phyloP scores from a whole-genome alignment of 768 basidiomycete genomes.

The Zangia roseola region DNA sequence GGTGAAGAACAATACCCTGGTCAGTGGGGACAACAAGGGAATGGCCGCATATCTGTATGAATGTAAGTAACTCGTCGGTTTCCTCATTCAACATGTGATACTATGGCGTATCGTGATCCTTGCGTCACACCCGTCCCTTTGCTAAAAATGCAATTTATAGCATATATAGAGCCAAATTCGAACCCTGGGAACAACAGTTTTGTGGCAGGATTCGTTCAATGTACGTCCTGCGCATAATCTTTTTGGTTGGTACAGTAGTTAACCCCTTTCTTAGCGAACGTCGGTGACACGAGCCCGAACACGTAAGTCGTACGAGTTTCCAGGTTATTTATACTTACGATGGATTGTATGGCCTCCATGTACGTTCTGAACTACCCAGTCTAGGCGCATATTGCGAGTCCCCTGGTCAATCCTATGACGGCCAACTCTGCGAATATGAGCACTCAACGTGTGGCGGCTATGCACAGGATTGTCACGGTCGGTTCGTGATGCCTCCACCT shows the following conservation, averaged over 20 bases:
- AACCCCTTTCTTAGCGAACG: slow-evolving; percentile 53
- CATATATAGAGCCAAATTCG: slow-evolving; percentile 57
- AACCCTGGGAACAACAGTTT: slow-evolving; percentile 71
- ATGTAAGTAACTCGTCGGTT: slow-evolving; percentile 38
- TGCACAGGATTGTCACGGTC: slow-evolving; percentile 66
- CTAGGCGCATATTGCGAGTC: slow-evolving; percentile 76
- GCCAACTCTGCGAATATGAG: slow-evolving; percentile 64
- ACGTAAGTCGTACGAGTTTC: slow-evolving; percentile 47
- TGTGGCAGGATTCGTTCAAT: slow-evolving; percentile 74
- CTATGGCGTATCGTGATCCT: background rate
- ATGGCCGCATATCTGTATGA: slow-evolving; percentile 84
- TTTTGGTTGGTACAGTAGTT: too few species aligned
- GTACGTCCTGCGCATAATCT: slow-evolving; percentile 39
- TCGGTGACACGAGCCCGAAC: slow-evolving; percentile 78
- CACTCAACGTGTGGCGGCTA: slow-evolving; percentile 75
- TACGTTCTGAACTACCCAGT: slow-evolving; percentile 31
- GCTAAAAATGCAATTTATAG: slow-evolving; percentile 31
- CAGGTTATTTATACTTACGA: background rate
- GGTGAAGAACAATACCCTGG: slow-evolving; percentile 73
- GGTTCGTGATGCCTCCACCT: slow-evolving; percentile 38
- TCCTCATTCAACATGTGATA: background rate
- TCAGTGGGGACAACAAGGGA: slow-evolving; percentile 82
- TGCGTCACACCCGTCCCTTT: background rate
- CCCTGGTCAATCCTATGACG: slow-evolving; percentile 66
- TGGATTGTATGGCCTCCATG: background rate